Evolutionary conservation across 208 protist genomes (phyloP).

Genomic region (Crithidia thermophila): DNA sequence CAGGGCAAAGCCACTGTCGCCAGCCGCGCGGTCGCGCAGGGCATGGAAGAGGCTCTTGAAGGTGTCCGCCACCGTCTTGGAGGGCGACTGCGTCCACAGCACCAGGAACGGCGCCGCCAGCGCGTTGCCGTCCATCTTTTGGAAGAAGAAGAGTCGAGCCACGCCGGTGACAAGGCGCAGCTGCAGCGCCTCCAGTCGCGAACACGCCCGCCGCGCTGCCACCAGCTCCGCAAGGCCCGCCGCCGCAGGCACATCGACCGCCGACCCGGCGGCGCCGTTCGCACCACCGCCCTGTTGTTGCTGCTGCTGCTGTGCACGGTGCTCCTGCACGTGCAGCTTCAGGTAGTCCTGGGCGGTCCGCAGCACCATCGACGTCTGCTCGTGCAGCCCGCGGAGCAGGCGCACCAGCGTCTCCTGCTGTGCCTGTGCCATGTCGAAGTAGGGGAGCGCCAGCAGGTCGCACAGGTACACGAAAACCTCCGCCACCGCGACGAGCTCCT

Average conservation of each 20-base stretch:
- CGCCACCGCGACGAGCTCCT: background rate
- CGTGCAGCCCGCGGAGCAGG: constrained; percentile 49
- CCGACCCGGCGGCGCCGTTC: background rate
- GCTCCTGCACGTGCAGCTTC: constrained; percentile 39
- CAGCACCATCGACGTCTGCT: constrained; percentile 30
- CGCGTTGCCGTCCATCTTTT: constrained; percentile 40
- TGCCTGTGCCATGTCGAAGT: constrained; percentile 51
- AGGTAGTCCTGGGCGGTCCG: constrained; percentile 42
- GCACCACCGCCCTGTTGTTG: constrained; percentile 1
- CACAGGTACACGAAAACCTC: constrained; percentile 55
- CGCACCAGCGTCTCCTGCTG: constrained; percentile 69
- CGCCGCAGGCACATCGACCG: constrained; percentile 4
- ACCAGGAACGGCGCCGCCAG: constrained; percentile 61
- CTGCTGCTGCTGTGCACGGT: constrained; percentile 18
- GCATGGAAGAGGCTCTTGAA: constrained; percentile 83
- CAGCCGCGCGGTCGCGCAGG: constrained; percentile 65
- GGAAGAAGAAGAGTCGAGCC: constrained; percentile 66
- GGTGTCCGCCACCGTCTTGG: constrained; percentile 73
- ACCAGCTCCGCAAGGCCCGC: constrained; percentile 34
- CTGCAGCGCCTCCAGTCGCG: constrained; percentile 56
- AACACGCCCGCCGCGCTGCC: constrained; percentile 36
- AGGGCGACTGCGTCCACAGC: constrained; percentile 67
- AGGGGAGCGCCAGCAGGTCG: constrained; percentile 61
- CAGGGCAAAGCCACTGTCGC: constrained; percentile 55
- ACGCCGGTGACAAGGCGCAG: constrained; percentile 66